These are phyloP conservation scores for Triangularia setosa DNA, from an alignment of 2,329 filamentous ascomycete genomes.

Conservation along the genomic window DNA sequence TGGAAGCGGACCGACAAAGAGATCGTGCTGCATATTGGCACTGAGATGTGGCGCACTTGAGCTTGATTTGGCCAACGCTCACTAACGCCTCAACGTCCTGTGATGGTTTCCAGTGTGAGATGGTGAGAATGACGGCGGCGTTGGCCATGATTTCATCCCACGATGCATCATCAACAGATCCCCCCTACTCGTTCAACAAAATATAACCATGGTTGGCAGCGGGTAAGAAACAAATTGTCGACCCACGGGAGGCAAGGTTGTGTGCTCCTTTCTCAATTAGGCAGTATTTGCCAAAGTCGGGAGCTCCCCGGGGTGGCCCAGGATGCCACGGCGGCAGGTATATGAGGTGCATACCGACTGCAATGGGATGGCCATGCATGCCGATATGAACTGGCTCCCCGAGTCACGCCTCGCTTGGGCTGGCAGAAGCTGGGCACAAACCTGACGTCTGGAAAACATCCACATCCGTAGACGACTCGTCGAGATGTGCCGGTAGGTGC, in stretches of 20 bases:
- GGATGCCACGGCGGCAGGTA: conserved; percentile 12
- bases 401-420: not conserved
- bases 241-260: conserved; percentile 5
- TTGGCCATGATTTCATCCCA: not conserved
- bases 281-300: conserved; percentile 5
- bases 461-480: not conserved
- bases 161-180: too few relatives aligned
- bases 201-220: not conserved
- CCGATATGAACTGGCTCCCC: not conserved
- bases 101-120: not conserved
- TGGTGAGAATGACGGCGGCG: not conserved
- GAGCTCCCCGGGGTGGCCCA: not conserved
- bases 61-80: conserved; percentile 5
- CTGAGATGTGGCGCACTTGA: conserved; percentile 15
- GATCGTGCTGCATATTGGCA: conserved; percentile 12
- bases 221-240: not conserved
- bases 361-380: conserved; percentile 9
- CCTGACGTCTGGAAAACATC: not conserved
- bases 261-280: conserved; percentile 4
- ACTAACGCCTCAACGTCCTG: not conserved
- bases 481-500: not conserved
- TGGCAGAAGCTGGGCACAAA: not conserved
- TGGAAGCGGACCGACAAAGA: conserved; percentile 23
- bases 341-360: conserved; percentile 12
- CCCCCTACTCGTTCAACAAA: too few relatives aligned